Conservation (phyloP, 371 early-diverging fungal species). For the Mycotypha africana region DNA sequence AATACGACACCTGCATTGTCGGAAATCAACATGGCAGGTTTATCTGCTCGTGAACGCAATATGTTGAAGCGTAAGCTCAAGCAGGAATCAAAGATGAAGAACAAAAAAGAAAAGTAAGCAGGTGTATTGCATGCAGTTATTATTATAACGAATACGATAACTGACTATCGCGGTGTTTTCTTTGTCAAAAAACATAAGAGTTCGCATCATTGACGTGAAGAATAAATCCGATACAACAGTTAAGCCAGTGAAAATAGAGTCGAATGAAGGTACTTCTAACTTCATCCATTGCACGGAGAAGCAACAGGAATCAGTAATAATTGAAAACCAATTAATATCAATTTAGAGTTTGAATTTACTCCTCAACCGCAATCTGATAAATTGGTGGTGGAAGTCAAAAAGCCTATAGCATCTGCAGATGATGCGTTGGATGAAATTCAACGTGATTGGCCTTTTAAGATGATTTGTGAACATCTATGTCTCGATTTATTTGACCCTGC, state of each 20-base stretch:
- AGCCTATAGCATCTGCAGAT: conserved; percentile 28
- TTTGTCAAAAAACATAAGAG: no score
- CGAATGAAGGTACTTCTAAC: conserved; percentile 30
- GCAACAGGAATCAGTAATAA: not conserved
- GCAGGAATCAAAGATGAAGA: conserved; percentile 69
- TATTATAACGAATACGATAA: no score
- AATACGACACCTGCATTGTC: conserved; percentile 27
- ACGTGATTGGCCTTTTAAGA: conserved; percentile 88
- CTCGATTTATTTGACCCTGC: conserved; percentile 85
- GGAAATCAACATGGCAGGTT: conserved; percentile 69
- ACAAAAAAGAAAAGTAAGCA: conserved; percentile 73
- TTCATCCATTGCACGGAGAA: not conserved
- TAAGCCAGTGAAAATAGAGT: conserved; percentile 43
- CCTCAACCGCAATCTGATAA: conserved; percentile 69
- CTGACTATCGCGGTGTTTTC: no score
- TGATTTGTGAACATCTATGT: conserved; percentile 83
- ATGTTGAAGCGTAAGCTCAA: conserved; percentile 85
- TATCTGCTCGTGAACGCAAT: conserved; percentile 90
- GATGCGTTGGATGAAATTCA: conserved; percentile 14
- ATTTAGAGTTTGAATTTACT: conserved; percentile 52
- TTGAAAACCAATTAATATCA: not conserved
- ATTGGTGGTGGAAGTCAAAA: conserved; percentile 71
- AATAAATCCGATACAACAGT: conserved; percentile 37
- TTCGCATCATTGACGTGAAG: conserved; percentile 42
- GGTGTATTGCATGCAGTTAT: no score